Evolutionary conservation across 495 filamentous ascomycete genomes (phyloP).

Genomic region (Podospora fimiseda): DNA sequence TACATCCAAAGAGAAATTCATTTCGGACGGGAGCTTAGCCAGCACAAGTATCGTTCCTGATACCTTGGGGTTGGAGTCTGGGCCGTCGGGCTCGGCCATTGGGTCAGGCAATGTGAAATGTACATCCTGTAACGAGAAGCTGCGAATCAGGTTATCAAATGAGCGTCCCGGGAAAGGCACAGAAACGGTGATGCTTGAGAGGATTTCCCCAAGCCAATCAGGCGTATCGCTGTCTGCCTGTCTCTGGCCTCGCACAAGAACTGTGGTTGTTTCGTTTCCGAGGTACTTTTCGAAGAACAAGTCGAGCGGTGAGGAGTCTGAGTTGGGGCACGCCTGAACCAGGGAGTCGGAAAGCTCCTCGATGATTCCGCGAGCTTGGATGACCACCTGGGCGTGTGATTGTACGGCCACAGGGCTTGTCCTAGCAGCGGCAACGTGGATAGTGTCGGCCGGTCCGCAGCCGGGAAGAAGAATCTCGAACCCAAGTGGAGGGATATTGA

Average conservation of each 20-base stretch:
- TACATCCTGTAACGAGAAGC: slow-evolving; percentile 77
- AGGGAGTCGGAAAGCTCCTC: slow-evolving; percentile 63
- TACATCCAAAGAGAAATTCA: slow-evolving; percentile 77
- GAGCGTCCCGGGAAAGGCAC: slow-evolving; percentile 74
- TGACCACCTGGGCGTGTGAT: slow-evolving; percentile 56
- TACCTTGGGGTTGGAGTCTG: slow-evolving; percentile 65
- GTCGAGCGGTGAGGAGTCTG: slow-evolving; percentile 75
- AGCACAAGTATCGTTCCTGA: slow-evolving; percentile 75
- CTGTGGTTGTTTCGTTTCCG: slow-evolving; percentile 63
- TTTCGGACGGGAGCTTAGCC: slow-evolving; percentile 70
- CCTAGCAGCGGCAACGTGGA: slow-evolving; percentile 63
- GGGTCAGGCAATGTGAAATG: slow-evolving; percentile 77
- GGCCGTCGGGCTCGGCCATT: slow-evolving; percentile 66
- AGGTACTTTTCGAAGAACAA: slow-evolving; percentile 75
- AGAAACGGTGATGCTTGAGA: slow-evolving; percentile 76
- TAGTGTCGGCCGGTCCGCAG: slow-evolving; percentile 62
- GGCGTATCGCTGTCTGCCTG: slow-evolving; percentile 61
- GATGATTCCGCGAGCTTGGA: slow-evolving; percentile 64
- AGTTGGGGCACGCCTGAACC: slow-evolving; percentile 63
- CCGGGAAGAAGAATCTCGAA: slow-evolving; percentile 80
- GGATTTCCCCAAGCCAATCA: slow-evolving; percentile 70
- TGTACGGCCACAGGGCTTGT: slow-evolving; percentile 59
- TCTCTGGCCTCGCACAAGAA: slow-evolving; percentile 73
- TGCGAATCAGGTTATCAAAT: slow-evolving; percentile 74
- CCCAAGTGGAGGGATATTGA: slow-evolving; percentile 68